These are phyloP conservation scores for Ophiosphaerella narmari DNA, from an alignment of 2,329 filamentous ascomycete genomes.

Conservation along the genomic window DNA sequence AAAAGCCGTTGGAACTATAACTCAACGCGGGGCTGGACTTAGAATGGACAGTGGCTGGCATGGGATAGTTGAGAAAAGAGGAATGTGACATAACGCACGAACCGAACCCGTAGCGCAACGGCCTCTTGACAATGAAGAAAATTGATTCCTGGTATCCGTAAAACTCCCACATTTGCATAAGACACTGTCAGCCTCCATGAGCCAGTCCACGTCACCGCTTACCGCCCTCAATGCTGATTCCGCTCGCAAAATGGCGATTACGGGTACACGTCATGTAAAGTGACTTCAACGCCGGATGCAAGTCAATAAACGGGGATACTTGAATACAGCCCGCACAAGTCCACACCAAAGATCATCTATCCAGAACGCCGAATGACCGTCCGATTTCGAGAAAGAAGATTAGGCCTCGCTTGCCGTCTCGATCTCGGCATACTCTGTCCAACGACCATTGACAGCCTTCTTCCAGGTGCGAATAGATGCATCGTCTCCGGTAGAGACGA, in stretches of 20 bases:
- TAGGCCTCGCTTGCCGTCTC: constrained; percentile 44
- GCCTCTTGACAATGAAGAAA: neutral
- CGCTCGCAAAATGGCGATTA: neutral
- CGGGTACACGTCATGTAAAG: constrained; percentile 32
- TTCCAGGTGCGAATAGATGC: constrained; percentile 61
- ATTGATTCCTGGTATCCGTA: neutral
- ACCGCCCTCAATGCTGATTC: neutral
- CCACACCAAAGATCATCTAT: constrained; percentile 4
- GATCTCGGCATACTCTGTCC: constrained; percentile 56
- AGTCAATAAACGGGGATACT: constrained; percentile 15
- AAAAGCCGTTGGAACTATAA: neutral
- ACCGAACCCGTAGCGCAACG: neutral
- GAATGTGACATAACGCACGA: constrained; percentile 28
- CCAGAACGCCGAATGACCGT: constrained; percentile 16
- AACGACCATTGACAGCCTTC: constrained; percentile 53
- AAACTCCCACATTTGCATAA: neutral
- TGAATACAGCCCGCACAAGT: constrained; percentile 9
- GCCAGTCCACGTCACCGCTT: neutral
- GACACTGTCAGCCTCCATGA: neutral
- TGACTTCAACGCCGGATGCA: constrained; percentile 17
- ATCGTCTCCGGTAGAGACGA: constrained; percentile 78
- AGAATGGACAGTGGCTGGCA: constrained; percentile 38
- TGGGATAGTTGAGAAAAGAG: constrained; percentile 22
- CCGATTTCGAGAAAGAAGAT: neutral
- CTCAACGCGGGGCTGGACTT: constrained; percentile 11